Base-by-base conservation (phyloP, 1,284 basidiomycete species). In the Sporisorium graminicola region DNA sequence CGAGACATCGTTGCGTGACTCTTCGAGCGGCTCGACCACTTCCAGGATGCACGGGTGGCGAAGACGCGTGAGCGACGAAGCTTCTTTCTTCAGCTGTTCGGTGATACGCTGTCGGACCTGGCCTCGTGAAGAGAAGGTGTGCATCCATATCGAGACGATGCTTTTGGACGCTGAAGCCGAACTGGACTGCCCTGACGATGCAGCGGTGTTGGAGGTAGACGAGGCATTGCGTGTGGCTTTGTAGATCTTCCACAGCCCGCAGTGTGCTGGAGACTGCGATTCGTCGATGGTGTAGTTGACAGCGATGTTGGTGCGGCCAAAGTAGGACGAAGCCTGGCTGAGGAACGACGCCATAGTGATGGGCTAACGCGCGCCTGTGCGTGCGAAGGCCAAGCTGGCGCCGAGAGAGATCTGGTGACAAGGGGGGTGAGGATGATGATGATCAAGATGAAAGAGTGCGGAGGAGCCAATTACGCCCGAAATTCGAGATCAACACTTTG, bases 11-110 rank as follows among this genome's bases (percentile, higher is more conserved):
- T 88, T 91, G 55, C 87, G 83, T 0, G 94, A 93, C 85, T 99
- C 96, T 86, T 98, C 95, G 49, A 98, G 87, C n/a, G 96, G 95
- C 86, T 99, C 96, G 27, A 97, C 95, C 90, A 98, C 94, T 87
- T 99, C 96, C 90, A 99, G 88, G 61, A 99, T 91, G 76, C 93
- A 96, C 2, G 96, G 96, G 87, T 99, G 97, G 26, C 96, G 89
- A 50, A 99, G 87, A 71, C 92, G 90, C 24, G 93, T 91, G 29
- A 98, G 88, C 1, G 94, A 92, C 56, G 92, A 91, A 5, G 93
- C 94, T 53, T 85, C 83, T 33, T 83, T 83, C 60, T 82, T 83
- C 42, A 84, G 65, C 33, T 83, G 80, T 10, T 83, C 84, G 2
- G 66, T 64, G 22, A 81, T 78, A 9, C 59, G 61, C 10, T 65